phyloP scores from a whole-genome alignment of 129 eudicot genomes.

The Centella asiatica region DNA sequence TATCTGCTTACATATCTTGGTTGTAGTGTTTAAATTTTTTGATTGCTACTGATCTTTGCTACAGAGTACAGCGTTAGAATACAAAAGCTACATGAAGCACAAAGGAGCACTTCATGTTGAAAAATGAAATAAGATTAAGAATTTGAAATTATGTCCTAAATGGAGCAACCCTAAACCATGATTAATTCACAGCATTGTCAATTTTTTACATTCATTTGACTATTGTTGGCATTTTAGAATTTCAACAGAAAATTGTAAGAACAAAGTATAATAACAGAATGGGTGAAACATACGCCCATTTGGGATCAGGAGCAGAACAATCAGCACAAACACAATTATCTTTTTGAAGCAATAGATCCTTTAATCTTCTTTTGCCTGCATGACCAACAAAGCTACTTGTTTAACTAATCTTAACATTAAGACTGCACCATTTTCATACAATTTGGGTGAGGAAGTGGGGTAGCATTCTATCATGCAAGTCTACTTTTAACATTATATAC shows the following conservation, averaged over 20 bases:
- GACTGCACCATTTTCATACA: not conserved
- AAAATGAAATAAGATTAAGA: too few species aligned
- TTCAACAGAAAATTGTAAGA: not conserved
- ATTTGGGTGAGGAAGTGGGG: not conserved
- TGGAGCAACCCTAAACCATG: not conserved
- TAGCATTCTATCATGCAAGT: not conserved
- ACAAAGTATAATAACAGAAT: not conserved
- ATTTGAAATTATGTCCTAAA: too few species aligned
- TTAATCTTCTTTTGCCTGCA: slow-evolving; percentile 73
- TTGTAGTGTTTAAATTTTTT: not conserved
- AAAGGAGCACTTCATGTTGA: too few species aligned
- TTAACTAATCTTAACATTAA: not conserved
- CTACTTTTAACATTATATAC: not conserved
- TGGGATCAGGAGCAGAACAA: slow-evolving; percentile 91
- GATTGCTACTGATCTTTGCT: not conserved
- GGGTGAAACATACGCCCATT: slow-evolving; percentile 88
- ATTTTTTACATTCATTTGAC: not conserved
- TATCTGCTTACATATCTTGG: not conserved
- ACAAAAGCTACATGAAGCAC: too few species aligned
- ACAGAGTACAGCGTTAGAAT: not conserved
- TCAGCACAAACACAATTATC: slow-evolving; percentile 93
- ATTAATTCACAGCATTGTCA: not conserved
- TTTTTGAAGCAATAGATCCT: slow-evolving; percentile 52
- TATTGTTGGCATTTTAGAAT: not conserved
- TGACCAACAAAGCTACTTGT: not conserved